phyloP scores from a whole-genome alignment of 2,329 filamentous ascomycete species.

The Nectriaceae sp. region DNA sequence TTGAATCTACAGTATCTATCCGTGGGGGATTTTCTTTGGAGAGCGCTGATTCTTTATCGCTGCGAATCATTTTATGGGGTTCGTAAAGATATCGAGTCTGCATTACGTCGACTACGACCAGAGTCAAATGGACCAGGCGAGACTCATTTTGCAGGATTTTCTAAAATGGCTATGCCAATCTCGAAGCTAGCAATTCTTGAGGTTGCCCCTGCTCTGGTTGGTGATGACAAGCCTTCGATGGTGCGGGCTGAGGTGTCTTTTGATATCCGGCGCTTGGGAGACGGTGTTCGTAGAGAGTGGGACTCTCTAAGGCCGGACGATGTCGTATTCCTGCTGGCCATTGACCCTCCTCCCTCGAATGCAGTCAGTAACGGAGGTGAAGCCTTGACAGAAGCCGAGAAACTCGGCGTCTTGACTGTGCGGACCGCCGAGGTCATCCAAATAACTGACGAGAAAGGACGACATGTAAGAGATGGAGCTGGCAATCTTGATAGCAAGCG shows the following conservation, averaged over 20 bases:
- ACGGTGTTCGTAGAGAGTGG: slow-evolving; percentile 82
- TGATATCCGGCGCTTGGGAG: slow-evolving; percentile 78
- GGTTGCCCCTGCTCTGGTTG: slow-evolving; percentile 79
- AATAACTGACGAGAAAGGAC: slow-evolving; percentile 82
- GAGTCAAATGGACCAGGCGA: slow-evolving; percentile 61
- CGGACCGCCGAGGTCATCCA: slow-evolving; percentile 85
- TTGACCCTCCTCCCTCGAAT: slow-evolving; percentile 62
- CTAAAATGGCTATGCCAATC: slow-evolving; percentile 89
- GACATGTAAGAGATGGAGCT: slow-evolving; percentile 63
- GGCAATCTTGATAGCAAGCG: slow-evolving; percentile 67
- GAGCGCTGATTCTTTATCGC: slow-evolving; percentile 85
- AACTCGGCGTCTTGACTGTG: slow-evolving; percentile 68
- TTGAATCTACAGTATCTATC: slow-evolving; percentile 95
- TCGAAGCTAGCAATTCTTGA: slow-evolving; percentile 85
- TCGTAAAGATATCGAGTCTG: slow-evolving; percentile 84
- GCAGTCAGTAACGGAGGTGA: slow-evolving; percentile 54
- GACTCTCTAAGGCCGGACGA: slow-evolving; percentile 85
- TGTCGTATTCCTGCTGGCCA: slow-evolving; percentile 81
- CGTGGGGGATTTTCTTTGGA: slow-evolving; percentile 95
- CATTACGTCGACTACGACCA: slow-evolving; percentile 77
- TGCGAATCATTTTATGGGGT: slow-evolving; percentile 94
- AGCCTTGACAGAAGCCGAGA: slow-evolving; percentile 52
- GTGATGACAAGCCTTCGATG: slow-evolving; percentile 77
- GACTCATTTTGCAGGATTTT: slow-evolving; percentile 78
- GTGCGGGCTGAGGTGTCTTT: slow-evolving; percentile 85